phyloP scores from a whole-genome alignment of 2,329 filamentous ascomycete species.

The Nakataea oryzae region DNA sequence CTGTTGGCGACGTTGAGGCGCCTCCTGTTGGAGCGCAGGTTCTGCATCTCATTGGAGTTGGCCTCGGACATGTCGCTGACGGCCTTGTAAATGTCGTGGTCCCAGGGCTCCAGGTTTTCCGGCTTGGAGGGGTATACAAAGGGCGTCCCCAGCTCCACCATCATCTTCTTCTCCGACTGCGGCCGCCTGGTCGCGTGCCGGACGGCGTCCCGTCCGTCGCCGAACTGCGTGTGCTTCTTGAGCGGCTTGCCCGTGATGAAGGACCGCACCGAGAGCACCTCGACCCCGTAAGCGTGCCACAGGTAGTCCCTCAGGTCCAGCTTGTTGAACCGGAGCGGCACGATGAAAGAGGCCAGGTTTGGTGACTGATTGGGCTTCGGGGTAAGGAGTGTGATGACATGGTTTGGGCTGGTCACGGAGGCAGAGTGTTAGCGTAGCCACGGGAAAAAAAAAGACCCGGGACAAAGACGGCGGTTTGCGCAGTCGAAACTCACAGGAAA shows the following conservation, averaged over 20 bases:
- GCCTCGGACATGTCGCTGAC: constrained; percentile 15
- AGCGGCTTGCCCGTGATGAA: constrained; percentile 58
- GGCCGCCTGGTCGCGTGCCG: constrained; percentile 37
- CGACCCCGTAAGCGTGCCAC: constrained; percentile 71
- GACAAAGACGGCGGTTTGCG: background rate
- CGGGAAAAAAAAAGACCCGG: background rate
- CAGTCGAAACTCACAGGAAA: constrained; percentile 34
- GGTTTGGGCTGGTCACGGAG: constrained; percentile 54
- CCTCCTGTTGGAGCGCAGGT: constrained; percentile 27
- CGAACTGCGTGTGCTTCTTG: too few species aligned
- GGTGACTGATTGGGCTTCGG: constrained; percentile 59
- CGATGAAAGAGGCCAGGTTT: constrained; percentile 79
- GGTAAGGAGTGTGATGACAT: constrained; percentile 69
- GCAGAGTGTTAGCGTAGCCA: background rate
- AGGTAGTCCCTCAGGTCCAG: constrained; percentile 95
- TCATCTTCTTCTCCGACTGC: constrained; percentile 80
- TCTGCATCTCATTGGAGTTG: constrained; percentile 1
- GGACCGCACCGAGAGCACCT: constrained; percentile 63
- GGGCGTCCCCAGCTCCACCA: constrained; percentile 73
- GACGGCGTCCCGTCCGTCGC: background rate
- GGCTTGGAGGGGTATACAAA: constrained; percentile 80
- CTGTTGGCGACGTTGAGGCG: constrained; percentile 1
- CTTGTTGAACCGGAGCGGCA: constrained; percentile 89
- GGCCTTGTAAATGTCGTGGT: constrained; percentile 45
- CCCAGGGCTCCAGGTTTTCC: constrained; percentile 52